These are phyloP conservation scores for Pseudevernia furfuracea DNA, from an alignment of 495 filamentous ascomycete species.

Conservation along the genomic window DNA sequence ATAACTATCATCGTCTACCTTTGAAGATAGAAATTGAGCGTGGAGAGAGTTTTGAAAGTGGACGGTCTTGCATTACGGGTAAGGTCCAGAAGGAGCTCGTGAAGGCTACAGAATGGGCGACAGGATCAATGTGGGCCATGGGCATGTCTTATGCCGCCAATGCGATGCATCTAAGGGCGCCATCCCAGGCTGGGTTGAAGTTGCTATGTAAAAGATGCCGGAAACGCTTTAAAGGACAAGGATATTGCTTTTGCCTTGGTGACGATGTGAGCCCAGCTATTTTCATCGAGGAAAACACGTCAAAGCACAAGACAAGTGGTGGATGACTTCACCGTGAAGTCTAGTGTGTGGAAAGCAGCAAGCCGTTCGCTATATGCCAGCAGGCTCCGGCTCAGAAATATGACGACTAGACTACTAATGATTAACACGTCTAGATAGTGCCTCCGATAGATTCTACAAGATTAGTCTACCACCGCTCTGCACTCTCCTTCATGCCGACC, in stretches of 20 bases:
- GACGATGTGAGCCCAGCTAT: not conserved
- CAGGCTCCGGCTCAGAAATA: no score
- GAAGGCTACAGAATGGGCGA: not conserved
- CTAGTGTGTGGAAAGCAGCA: no score
- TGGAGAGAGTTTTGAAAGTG: no score
- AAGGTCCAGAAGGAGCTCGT: not conserved
- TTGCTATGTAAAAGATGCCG: no score
- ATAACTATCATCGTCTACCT: constrained; percentile 6
- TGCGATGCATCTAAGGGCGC: not conserved
- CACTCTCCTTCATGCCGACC: not conserved
- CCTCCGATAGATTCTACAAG: not conserved
- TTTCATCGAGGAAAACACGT: no score
- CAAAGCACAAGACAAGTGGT: no score
- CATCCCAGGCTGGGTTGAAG: not conserved
- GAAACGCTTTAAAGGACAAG: not conserved
- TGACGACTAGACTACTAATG: no score
- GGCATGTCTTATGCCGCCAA: not conserved
- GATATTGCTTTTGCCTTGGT: not conserved
- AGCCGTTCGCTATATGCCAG: not conserved
- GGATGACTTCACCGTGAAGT: no score
- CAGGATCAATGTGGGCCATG: not conserved
- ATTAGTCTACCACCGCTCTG: not conserved
- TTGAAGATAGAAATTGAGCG: not conserved
- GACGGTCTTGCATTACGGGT: not conserved
- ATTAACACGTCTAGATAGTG: not conserved